A percentile compares a stretch with the other conserved stretches of the same genome.
Conservation (phyloP, 208 protist species). For the Crithidia mellificae region DNA sequence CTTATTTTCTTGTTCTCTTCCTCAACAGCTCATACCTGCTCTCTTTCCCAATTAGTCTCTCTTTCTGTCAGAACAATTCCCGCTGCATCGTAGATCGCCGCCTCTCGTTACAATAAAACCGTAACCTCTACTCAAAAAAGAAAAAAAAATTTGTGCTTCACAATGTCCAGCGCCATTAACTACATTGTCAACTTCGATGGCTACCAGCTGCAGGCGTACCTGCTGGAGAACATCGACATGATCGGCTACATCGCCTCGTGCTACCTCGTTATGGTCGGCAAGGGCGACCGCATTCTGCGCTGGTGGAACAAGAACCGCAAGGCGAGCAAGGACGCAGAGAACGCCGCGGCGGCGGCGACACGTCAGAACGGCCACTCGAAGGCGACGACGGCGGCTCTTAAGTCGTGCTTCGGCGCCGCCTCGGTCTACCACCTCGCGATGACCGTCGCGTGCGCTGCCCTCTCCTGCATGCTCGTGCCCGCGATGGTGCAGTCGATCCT, state of each 20-base stretch:
- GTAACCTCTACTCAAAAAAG: too few relatives aligned
- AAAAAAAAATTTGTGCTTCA: too few relatives aligned
- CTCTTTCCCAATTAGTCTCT: too few relatives aligned
- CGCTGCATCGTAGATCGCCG: too few relatives aligned
- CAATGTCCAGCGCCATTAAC: conserved; percentile 26
- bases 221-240: conserved; percentile 51
- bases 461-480: conserved; percentile 36
- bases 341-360: neutral
- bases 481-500: conserved; percentile 28
- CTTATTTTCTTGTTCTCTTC: too few relatives aligned
- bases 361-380: conserved; percentile 13
- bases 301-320: conserved; percentile 37
- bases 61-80: too few relatives aligned
- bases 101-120: too few relatives aligned
- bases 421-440: conserved; percentile 51
- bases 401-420: conserved; percentile 30
- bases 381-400: conserved; percentile 15
- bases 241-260: conserved; percentile 45
- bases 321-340: neutral
- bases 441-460: conserved; percentile 29
- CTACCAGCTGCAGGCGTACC: conserved; percentile 37
- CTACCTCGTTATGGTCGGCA: conserved; percentile 70
- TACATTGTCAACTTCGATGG: conserved; percentile 44
- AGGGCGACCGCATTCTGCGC: conserved; percentile 33
- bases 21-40: too few relatives aligned